Conservation (phyloP, 148 eudicot species). For the Suaeda aralocaspica region DNA sequence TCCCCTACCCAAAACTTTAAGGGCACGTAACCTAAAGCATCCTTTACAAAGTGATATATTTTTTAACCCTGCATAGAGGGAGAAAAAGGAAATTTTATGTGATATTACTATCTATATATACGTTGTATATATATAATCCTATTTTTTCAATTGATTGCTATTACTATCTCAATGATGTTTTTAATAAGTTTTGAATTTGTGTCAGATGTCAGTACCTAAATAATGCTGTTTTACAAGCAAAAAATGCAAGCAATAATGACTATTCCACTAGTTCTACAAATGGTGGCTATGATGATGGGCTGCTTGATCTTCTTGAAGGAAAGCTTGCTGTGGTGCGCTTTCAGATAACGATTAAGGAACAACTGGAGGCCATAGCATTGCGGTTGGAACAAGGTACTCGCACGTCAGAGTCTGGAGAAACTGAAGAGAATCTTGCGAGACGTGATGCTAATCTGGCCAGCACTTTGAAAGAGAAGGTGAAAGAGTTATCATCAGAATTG, state of each 20-base stretch:
- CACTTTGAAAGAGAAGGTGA: constrained; percentile 54
- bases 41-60: neutral
- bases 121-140: too few relatives aligned
- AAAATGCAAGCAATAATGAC: constrained; percentile 60
- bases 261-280: constrained; percentile 41
- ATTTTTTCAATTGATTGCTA: constrained; percentile 5
- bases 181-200: constrained; percentile 16
- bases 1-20: neutral
- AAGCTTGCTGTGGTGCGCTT: constrained; percentile 93
- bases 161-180: neutral
- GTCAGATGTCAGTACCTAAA: constrained; percentile 87
- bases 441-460: constrained; percentile 36
- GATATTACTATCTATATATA: too few relatives aligned
- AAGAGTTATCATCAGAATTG: constrained; percentile 78
- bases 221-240: constrained; percentile 94
- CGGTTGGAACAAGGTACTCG: constrained; percentile 48
- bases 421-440: constrained; percentile 37
- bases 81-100: neutral
- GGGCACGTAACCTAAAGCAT: neutral
- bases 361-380: constrained; percentile 56
- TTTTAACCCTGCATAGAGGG: neutral
- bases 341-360: constrained; percentile 77
- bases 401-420: constrained; percentile 49
- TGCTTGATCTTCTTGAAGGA: constrained; percentile 90
- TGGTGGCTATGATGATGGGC: constrained; percentile 66